Evolutionary conservation across 331 rosid genomes (phyloP).

Genomic region (Stylosanthes scabra): DNA sequence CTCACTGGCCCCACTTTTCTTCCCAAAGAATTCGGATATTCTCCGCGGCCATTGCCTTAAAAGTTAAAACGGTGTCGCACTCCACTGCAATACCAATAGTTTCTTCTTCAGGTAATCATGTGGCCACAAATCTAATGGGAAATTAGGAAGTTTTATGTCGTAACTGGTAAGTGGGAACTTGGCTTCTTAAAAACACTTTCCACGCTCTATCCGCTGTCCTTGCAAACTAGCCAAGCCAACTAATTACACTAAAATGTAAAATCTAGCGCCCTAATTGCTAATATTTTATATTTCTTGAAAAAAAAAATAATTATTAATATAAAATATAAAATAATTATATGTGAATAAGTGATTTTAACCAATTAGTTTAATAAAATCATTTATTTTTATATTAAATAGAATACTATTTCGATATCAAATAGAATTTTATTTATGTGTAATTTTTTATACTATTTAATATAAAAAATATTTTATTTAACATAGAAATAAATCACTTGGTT

Average conservation of each 20-base stretch:
- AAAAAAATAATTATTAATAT: too few relatives aligned
- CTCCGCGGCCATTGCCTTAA: not conserved
- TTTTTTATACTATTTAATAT: too few relatives aligned
- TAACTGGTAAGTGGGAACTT: constrained; percentile 13
- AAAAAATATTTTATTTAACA: too few relatives aligned
- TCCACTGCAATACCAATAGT: not conserved
- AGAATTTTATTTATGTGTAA: too few relatives aligned
- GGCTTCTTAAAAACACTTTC: not conserved
- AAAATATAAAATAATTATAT: too few relatives aligned
- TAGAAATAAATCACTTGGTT: too few relatives aligned
- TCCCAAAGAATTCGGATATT: not conserved
- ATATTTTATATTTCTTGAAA: too few relatives aligned
- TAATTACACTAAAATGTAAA: not conserved
- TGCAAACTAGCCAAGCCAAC: not conserved
- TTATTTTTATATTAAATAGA: too few relatives aligned
- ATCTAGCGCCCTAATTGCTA: not conserved
- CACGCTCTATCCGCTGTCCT: constrained; percentile 22
- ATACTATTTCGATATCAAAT: too few relatives aligned
- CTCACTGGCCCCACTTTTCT: not conserved
- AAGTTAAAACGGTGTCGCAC: constrained; percentile 23
- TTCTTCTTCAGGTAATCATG: not conserved
- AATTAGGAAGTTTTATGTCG: not conserved
- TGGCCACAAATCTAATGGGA: not conserved
- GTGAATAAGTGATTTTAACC: too few relatives aligned
- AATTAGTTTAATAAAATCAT: too few relatives aligned